Evolutionary conservation across 2,329 filamentous ascomycete species (phyloP), one percentile per base, ranked within the genome.

Genomic region (Calonectria ilicicola): DNA sequence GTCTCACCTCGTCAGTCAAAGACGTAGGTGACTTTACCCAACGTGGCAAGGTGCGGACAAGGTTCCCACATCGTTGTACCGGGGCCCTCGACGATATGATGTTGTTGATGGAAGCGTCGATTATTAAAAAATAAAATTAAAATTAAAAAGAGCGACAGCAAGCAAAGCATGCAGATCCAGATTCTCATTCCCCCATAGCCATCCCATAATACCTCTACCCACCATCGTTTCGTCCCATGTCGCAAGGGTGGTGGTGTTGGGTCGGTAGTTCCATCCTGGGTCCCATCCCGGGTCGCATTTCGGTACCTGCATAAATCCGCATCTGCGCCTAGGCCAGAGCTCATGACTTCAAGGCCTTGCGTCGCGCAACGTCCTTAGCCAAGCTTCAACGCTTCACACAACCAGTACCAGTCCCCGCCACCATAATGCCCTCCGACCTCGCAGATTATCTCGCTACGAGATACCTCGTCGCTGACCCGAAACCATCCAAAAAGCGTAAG

Each of bases 401-500:
- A 14, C 17, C 40, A 44, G 40, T 47, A 14, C 17, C 40, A 44
- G 40, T 47, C 67, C 47, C 29, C 64, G 32, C 23, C 47, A 21
- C 66, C 58, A 76, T 32, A 27, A 91, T 91, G 89, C 85, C 89
- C 51, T 86, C 87, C 73, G 89, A 91, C 77, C 89, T 98, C 76
- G 93, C 95, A 71, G 92, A 92, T 81, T 99, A 98, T 81, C 91
- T 99, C 42, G 96, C 96, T 44, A 93, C 95, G 75, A 97, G 95
- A 83, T 99, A 99, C 83, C 92, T 99, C 63, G 86, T 89, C 68
- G 86, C 89, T 47, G 89, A 91, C 73, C 84, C 87, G 7, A 91
- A 90, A 74, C 87, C 89, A 6, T 73, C 85, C 62, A 93, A 93
- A 81, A 93, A 93, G 81, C 88, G 90, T 73, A 93, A 93, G 84